Evolutionary conservation across 164 flowering plant genomes (phyloP).

Genomic region (Cinnamomum chago): DNA sequence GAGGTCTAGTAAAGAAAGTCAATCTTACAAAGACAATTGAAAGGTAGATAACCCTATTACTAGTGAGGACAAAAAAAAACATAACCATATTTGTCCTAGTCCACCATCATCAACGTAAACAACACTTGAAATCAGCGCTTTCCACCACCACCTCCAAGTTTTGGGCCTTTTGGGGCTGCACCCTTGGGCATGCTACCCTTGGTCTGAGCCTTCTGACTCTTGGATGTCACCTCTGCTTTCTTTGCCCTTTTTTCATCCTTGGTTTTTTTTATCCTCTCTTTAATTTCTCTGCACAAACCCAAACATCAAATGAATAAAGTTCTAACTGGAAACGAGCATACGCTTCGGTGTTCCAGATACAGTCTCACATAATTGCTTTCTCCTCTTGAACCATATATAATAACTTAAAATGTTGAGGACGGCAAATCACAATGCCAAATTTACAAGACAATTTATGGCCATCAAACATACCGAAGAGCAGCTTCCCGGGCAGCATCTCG

Average conservation of each 20-base stretch:
- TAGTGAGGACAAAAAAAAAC: not conserved
- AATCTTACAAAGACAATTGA: not conserved
- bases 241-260: conserved; percentile 55
- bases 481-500: conserved; percentile 54
- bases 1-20: no score
- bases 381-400: not conserved
- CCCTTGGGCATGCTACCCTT: conserved; percentile 37
- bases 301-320: not conserved
- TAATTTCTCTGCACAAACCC: conserved; percentile 32
- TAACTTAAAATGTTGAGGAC: not conserved
- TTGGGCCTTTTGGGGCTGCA: conserved; percentile 38
- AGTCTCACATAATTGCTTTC: not conserved
- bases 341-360: not conserved
- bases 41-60: no score
- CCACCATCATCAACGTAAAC: not conserved
- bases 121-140: conserved; percentile 25
- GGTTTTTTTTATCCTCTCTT: conserved; percentile 49
- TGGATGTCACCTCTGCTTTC: conserved; percentile 42
- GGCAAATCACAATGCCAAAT: not conserved
- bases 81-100: not conserved
- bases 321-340: not conserved
- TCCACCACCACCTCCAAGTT: conserved; percentile 52
- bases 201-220: conserved; percentile 28
- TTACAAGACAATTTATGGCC: not conserved
- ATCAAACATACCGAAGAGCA: conserved; percentile 35